Evolutionary conservation across 305 asterid genomes (phyloP).

Genomic region (Solanum chacoense): DNA sequence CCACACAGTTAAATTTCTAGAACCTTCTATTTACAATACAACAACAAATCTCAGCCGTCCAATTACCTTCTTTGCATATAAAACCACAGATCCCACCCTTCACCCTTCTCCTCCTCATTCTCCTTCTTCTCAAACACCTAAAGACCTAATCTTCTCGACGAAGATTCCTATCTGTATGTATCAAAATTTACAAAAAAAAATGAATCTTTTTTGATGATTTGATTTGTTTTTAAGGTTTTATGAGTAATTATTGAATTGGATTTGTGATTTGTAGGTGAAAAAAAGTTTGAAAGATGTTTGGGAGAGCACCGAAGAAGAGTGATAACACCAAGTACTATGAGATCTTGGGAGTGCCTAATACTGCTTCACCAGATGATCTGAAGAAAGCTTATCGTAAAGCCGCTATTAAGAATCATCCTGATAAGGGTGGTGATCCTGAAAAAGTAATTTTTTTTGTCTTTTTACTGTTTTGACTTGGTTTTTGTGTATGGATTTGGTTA

Average conservation of each 20-base stretch:
- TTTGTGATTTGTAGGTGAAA: not conserved
- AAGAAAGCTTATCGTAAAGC: conserved; percentile 35
- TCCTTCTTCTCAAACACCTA: not conserved
- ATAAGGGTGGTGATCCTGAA: conserved; percentile 37
- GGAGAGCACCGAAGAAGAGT: conserved; percentile 25
- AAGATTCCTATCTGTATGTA: not conserved
- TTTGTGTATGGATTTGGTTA: not conserved
- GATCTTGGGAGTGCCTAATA: conserved; percentile 23
- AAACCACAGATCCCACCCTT: not conserved
- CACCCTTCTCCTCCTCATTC: too few species aligned
- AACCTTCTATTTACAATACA: not conserved
- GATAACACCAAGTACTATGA: conserved; percentile 32
- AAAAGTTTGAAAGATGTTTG: conserved; percentile 18
- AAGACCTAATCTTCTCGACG: not conserved
- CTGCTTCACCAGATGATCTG: conserved; percentile 23
- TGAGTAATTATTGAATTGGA: not conserved
- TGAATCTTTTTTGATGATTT: not conserved
- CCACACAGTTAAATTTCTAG: not conserved
- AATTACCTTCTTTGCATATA: not conserved
- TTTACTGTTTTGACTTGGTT: not conserved
- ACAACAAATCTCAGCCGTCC: not conserved
- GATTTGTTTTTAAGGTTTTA: not conserved
- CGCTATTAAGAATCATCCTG: conserved; percentile 36
- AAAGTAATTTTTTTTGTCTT: conserved; percentile 6
- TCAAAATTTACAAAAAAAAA: not conserved